Conservation (phyloP, 1,284 basidiomycete genomes). For the Tilletia horrida region DNA sequence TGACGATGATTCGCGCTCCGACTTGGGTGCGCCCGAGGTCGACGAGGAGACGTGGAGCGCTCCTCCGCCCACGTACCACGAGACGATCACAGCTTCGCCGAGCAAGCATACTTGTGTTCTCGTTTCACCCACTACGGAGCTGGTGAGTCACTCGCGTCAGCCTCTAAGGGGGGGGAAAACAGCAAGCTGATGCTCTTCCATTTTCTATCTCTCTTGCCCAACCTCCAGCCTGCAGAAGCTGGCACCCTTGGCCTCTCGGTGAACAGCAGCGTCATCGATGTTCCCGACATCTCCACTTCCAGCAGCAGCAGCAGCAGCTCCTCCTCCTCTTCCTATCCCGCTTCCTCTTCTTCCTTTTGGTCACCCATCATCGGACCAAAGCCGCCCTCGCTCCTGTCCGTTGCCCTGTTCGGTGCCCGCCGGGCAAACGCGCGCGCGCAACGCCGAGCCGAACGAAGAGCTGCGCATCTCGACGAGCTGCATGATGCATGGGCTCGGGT, state of each 20-base stretch:
- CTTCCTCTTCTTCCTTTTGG: not conserved
- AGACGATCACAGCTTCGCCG: not conserved
- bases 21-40: conserved; percentile 13
- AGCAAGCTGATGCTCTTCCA: conserved; percentile 10
- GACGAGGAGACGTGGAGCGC: not conserved
- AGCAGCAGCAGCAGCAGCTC: not conserved
- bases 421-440: not conserved
- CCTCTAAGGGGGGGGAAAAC: no score
- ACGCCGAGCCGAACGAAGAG: not conserved
- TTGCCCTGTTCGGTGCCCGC: not conserved
- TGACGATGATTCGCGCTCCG: conserved; percentile 10
- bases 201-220: not conserved
- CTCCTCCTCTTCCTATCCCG: not conserved
- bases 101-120: no score
- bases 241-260: not conserved
- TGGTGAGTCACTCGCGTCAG: not conserved
- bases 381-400: not conserved
- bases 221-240: conserved; percentile 5
- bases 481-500: conserved; percentile 4
- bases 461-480: conserved; percentile 7
- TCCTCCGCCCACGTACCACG: not conserved
- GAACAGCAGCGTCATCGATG: not conserved
- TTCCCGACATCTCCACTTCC: not conserved
- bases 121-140: no score
- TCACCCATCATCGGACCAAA: not conserved